Evolutionary conservation across 768 basidiomycete species (phyloP), one percentile per base, ranked within the genome.

Genomic region (Chalciporus piperatus): DNA sequence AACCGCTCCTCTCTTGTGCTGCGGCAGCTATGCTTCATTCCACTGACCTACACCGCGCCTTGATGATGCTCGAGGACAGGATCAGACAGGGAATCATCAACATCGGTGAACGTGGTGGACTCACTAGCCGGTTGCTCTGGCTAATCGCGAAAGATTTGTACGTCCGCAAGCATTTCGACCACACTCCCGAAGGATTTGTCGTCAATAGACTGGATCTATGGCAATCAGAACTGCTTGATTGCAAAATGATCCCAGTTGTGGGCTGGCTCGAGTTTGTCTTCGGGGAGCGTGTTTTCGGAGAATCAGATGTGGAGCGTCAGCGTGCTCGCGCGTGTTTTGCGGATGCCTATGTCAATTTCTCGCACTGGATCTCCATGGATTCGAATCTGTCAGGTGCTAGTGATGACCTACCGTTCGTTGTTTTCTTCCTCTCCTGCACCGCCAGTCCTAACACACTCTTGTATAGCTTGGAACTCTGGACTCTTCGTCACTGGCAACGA

Each of bases 311-410:
- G 16, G 38, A 20, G 14, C 17, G 39, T 17, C 12, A 1, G 10
- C 30, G 46, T 10, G 50, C 49, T 22, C 50, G 46, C 20, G 10
- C 39, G 3, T 30, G 3, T 8, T 55, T 64, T 19, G 1, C 51
- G 23, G 23, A 57, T 20, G 56, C 54, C 0, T 56, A 52, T 25
- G 1, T 59, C 8, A 45, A 51, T 16, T 52, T 61, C 14, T 62
- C 48, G 10, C 56, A 62, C 23, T 56, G 58, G 53, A 11, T 55
- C n/a, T 41, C 43, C 5, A 62, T 62, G 58, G 28, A 46, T 7
- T 27, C 11, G 11, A 41, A 50, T 17, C 23, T 63, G 3, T n/a
- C 23, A 17, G 45, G 40, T 19, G 42, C 52, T 43, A 11, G 22
- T 2, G 20, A 19, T 6, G 44, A 39, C 25, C n/a, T 46, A 8